phyloP scores from a whole-genome alignment of 2,329 filamentous ascomycete species.

The Botrytis aclada region DNA sequence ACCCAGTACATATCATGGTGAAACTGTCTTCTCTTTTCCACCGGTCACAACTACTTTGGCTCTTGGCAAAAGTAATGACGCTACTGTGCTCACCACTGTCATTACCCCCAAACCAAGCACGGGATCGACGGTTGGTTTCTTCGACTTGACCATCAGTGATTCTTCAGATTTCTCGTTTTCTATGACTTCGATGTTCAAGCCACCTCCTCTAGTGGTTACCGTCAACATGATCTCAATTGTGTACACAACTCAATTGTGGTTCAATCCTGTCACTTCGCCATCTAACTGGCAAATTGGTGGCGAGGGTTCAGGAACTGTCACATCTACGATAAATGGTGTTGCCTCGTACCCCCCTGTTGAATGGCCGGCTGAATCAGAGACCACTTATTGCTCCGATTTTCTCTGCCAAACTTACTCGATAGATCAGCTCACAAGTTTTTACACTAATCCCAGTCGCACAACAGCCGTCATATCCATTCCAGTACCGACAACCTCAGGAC shows the following conservation, averaged over 20 bases:
- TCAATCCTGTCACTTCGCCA: neutral
- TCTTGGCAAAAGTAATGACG: neutral
- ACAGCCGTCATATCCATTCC: neutral
- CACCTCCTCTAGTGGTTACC: neutral
- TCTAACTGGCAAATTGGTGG: neutral
- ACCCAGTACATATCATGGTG: slow-evolving; percentile 2
- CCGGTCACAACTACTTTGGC: neutral
- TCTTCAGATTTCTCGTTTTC: neutral
- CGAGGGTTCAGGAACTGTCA: neutral
- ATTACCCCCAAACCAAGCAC: neutral
- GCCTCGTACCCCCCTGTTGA: neutral
- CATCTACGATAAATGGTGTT: neutral
- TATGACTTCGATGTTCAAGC: slow-evolving; percentile 8
- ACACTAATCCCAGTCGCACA: neutral
- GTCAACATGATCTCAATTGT: slow-evolving; percentile 2
- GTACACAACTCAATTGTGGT: slow-evolving; percentile 1
- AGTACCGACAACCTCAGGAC: neutral
- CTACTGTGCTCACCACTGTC: neutral
- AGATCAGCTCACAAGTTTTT: neutral
- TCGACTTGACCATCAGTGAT: neutral
- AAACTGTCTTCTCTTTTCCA: neutral
- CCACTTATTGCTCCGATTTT: neutral
- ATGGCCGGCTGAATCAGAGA: neutral
- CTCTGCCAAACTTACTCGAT: neutral
- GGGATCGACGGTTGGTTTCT: neutral